Evolutionary conservation across 1,284 basidiomycete genomes (phyloP), one percentile per base, ranked within the genome.

Genomic region (Cutaneotrichosporon daszewskae): DNA sequence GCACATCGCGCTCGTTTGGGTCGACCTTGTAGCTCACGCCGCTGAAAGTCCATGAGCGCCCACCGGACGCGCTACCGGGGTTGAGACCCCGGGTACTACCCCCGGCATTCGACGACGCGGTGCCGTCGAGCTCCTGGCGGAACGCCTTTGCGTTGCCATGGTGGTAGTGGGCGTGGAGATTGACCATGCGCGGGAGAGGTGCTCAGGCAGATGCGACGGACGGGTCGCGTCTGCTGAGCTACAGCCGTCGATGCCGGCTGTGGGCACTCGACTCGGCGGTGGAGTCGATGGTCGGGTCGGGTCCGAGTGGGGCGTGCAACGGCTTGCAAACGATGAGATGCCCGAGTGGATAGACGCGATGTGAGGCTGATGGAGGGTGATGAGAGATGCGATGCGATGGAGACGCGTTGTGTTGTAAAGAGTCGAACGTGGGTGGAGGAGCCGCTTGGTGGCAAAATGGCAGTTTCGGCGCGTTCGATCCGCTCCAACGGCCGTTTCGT

Each of bases 71-170:
- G 48, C 61, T 61, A 3, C 55, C 54, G 23, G 62, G 50, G 29
- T 40, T 46, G 33, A 23, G 44, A 25, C 71, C 42, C 45, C 53
- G 45, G 59, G 65, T 45, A 62, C 36, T 17, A 43, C 34, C 12
- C 17, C 40, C 51, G 68, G 68, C 36, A 51, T 18, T 66, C 66
- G 38, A 69, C 68, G 42, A 46, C 56, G 49, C 62, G 64, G 60
- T 63, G 20, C 65, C 74, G 58, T 87, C 83, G 62, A 89, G 79
- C 68, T 85, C 77, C 61, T 84, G 83, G 66, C 85, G 81, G 71
- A 90, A 89, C 47, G 79, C 83, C 73, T 84, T 83, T 72, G 85
- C 78, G 70, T 86, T 82, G 62, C 82, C 77, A 70, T 83, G 79
- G 68, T 76, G 68, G 64, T 84, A 87, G 71, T 84, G 77, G 47